These are phyloP conservation scores for Saxophila tyrrhenica DNA, from an alignment of 495 filamentous ascomycete species.

Conservation along the genomic window DNA sequence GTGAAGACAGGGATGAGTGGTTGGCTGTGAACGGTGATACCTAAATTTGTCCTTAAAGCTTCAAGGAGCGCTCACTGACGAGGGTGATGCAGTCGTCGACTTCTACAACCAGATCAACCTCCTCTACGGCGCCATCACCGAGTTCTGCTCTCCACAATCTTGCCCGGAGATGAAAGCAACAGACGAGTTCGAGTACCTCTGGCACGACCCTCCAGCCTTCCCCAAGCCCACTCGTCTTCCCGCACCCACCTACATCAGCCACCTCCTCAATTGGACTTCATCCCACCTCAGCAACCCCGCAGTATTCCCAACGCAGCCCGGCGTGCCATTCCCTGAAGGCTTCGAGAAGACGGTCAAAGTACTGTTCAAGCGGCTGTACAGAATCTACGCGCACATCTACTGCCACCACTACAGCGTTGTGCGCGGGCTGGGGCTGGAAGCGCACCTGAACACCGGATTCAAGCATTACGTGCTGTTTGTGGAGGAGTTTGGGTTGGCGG, in stretches of 20 bases:
- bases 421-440: constrained; percentile 86
- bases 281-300: constrained; percentile 89
- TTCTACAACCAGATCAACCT: constrained; percentile 99
- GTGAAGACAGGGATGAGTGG: constrained; percentile 96
- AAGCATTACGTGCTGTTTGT: constrained; percentile 98
- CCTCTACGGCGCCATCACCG: constrained; percentile 94
- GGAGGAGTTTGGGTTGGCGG: constrained; percentile 79
- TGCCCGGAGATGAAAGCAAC: constrained; percentile 99
- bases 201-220: constrained; percentile 90
- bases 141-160: constrained; percentile 93
- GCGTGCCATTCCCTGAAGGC: constrained; percentile 88
- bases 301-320: constrained; percentile 86
- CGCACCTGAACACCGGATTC: constrained; percentile 97
- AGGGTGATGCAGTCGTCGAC: constrained; percentile 63
- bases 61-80: not conserved
- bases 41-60: not conserved
- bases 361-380: constrained; percentile 96
- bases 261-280: constrained; percentile 94
- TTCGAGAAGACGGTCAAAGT: constrained; percentile 80
- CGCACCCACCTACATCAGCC: constrained; percentile 92
- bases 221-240: constrained; percentile 97
- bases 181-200: constrained; percentile 99
- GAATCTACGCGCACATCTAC: constrained; percentile 98
- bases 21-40: constrained; percentile 80
- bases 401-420: constrained; percentile 98